Base-by-base conservation (phyloP, 495 filamentous ascomycete species). In the Sporormia fimetaria region DNA sequence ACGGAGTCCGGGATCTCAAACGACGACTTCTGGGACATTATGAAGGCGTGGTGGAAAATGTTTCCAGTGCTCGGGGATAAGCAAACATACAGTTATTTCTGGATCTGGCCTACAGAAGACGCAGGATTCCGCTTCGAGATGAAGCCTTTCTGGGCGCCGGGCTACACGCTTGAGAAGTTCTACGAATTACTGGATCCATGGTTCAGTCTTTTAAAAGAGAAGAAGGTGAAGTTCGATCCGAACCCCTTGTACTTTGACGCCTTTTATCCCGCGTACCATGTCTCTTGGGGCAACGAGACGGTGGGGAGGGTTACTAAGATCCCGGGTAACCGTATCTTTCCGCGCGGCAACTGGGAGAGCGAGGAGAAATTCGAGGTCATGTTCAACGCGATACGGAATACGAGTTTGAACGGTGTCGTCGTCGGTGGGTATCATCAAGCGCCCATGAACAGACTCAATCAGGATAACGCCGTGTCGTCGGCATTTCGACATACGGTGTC, bases 81-180 rank as follows among this genome's bases (percentile, higher is more conserved):
- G 28, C 10, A 28, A 3, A 33, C 28, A 6, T 47, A 47, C 22
- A 33, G 20, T 9, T 44, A 25, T 26, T 44, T 36, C 32, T 47
- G 15, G 15, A 30, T 42, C 12, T 40, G 3, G 6, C 12, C 9
- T 21, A 37, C 8, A 40, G 7, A n/a, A 28, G 3, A 4, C 5
- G 42, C 42, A 3, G 49, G 49, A 10, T 42, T 52, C 33, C 34
- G 25, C 12, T 52, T 52, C 42, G 47, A 43, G 15, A 52, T 52
- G 49, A 25, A 24, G 3, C 49, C 49, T 1, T 52, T 52, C 21
- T 52, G 47, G 21, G 42, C 43, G 9, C 49, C 49, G n/a, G 30
- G 30, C 20, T 47, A 52, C 12, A 42, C 49, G 5, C 33, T 52
- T 4, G 22, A 37, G 4, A 18, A 47, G 16, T 47, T 43, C 0